phyloP scores from a whole-genome alignment of 495 filamentous ascomycete species.

The Neurospora sp. region DNA sequence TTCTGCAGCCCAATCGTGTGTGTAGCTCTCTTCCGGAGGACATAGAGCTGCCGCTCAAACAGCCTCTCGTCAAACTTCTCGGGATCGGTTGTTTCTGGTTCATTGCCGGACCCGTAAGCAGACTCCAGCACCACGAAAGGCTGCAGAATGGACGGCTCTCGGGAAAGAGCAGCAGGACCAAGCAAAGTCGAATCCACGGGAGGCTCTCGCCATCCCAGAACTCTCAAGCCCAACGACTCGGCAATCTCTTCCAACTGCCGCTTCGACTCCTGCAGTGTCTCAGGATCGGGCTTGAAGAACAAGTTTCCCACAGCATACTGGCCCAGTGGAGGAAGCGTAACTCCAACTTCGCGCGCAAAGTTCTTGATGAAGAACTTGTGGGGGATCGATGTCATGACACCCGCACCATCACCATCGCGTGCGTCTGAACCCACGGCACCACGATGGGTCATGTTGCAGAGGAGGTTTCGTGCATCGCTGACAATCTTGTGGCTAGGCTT shows the following conservation, averaged over 20 bases:
- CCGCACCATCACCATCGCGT: conserved; percentile 93
- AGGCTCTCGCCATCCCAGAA: conserved; percentile 94
- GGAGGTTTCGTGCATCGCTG: conserved; percentile 91
- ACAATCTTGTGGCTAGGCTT: conserved; percentile 97
- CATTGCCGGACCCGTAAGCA: conserved; percentile 77
- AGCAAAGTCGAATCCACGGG: conserved; percentile 87
- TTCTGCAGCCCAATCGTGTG: conserved; percentile 92
- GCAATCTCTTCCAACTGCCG: conserved; percentile 86
- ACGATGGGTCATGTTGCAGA: conserved; percentile 99
- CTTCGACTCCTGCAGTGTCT: conserved; percentile 78
- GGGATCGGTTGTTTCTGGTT: conserved; percentile 68
- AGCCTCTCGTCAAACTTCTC: conserved; percentile 71
- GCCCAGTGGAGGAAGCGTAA: conserved; percentile 76
- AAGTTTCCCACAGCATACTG: conserved; percentile 97
- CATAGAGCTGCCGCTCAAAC: conserved; percentile 90
- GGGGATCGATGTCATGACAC: conserved; percentile 98
- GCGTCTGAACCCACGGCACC: conserved; percentile 97
- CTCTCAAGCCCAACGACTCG: conserved; percentile 73
- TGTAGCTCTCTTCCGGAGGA: conserved; percentile 89
- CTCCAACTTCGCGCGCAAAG: conserved; percentile 80
- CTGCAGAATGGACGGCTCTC: conserved; percentile 91
- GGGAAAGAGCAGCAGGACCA: conserved; percentile 83
- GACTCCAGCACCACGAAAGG: conserved; percentile 87
- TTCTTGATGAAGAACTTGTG: conserved; percentile 99
- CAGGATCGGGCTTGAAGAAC: conserved; percentile 95